phyloP scores from a whole-genome alignment of 495 filamentous ascomycete species.

The Neurospora sp. region DNA sequence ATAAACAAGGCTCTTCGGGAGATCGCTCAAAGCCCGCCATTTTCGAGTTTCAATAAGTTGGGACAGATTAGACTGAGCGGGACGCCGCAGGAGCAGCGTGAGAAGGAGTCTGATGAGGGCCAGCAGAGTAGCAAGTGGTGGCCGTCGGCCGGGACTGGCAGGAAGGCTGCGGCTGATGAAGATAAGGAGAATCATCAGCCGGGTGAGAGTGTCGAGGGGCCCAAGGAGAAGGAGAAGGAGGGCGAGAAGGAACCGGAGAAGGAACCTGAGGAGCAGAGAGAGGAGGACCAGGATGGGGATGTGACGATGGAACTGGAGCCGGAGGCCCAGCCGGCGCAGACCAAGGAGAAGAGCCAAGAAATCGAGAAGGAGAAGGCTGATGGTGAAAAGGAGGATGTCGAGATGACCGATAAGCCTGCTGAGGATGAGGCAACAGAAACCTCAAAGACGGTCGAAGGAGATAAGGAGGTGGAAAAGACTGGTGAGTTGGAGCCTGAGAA shows the following conservation, averaged over 20 bases:
- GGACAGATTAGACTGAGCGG: background rate
- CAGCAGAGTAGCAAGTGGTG: background rate
- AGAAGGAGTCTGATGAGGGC: background rate
- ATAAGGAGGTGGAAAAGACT: background rate
- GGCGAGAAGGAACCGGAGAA: slow-evolving; percentile 31
- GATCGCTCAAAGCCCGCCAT: slow-evolving; percentile 18
- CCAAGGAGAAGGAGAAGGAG: slow-evolving; percentile 36
- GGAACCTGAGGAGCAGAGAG: background rate
- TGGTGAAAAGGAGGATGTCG: background rate
- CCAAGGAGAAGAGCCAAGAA: background rate
- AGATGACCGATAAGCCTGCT: background rate
- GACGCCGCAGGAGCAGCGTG: slow-evolving; percentile 4
- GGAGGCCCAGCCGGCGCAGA: background rate
- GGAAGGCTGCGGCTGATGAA: background rate
- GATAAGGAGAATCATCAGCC: background rate
- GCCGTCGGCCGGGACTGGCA: background rate
- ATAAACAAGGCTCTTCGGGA: slow-evolving; percentile 38
- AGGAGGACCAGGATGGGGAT: background rate
- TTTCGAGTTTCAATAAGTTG: background rate
- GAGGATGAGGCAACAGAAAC: background rate
- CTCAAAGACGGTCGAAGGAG: background rate
- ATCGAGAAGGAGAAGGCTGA: background rate
- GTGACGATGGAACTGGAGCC: background rate
- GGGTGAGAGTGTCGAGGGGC: background rate
- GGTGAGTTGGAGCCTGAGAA: background rate